These are phyloP conservation scores for Vitrella brassicaformis DNA, from an alignment of 73 alveolate genomes.

Conservation along the genomic window DNA sequence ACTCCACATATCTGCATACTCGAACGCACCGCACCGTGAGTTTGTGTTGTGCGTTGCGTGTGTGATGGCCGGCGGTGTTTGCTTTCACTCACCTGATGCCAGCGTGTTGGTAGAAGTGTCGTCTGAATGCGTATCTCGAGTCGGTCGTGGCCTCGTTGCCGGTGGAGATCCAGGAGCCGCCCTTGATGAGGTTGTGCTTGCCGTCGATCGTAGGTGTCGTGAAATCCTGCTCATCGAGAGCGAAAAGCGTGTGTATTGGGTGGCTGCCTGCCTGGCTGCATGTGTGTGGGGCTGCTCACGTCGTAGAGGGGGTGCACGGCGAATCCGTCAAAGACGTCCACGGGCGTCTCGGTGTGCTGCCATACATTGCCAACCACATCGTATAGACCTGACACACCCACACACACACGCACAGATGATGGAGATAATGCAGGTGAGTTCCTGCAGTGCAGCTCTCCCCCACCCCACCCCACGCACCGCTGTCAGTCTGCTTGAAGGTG, in stretches of 20 bases:
- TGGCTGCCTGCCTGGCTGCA: too few relatives aligned
- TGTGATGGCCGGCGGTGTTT: not conserved
- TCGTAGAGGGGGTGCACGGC: conserved; percentile 7
- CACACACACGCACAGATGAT: too few relatives aligned
- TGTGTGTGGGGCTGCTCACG: too few relatives aligned
- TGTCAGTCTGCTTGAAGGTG: not conserved
- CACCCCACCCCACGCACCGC: not conserved
- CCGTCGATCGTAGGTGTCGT: conserved; percentile 9
- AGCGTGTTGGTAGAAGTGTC: conserved; percentile 8
- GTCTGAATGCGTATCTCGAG: conserved; percentile 3
- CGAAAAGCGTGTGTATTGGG: not conserved
- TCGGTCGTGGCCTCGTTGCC: not conserved
- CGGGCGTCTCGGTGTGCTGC: conserved; percentile 6
- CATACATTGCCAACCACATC: conserved; percentile 11
- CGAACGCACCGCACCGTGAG: too few relatives aligned
- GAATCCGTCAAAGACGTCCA: conserved; percentile 7
- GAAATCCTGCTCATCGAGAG: conserved; percentile 1
- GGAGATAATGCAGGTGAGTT: too few relatives aligned
- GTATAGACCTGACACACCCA: too few relatives aligned
- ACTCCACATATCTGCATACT: too few relatives aligned
- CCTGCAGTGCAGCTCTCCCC: too few relatives aligned
- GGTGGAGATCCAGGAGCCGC: conserved; percentile 15
- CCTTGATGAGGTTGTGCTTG: conserved; percentile 7
- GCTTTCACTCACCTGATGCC: not conserved
- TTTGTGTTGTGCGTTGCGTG: not conserved